Evolutionary conservation across 306 rosid genomes (phyloP).

Genomic region (Spatholobus suberectus): DNA sequence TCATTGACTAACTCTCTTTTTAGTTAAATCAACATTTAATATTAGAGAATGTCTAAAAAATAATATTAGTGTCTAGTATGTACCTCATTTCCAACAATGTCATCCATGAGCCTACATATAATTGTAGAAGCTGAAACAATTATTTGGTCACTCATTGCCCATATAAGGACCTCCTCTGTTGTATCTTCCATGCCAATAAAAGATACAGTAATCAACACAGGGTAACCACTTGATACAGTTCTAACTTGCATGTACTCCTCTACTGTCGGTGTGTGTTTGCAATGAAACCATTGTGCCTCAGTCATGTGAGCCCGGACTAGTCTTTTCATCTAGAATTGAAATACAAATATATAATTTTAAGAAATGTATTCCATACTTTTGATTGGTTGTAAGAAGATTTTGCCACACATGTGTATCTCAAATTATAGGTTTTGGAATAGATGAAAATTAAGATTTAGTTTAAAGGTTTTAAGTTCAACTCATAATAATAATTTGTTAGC

Average conservation of each 20-base stretch:
- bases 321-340: background rate
- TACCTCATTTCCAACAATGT: slow-evolving; percentile 18
- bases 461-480: background rate
- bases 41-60: too few relatives aligned
- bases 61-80: background rate
- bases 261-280: background rate
- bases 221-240: background rate
- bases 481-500: background rate
- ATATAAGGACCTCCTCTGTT: background rate
- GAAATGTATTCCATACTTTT: background rate
- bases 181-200: slow-evolving; percentile 19
- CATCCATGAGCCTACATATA: background rate
- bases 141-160: slow-evolving; percentile 8
- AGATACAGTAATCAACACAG: background rate
- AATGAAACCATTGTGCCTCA: slow-evolving; percentile 17
- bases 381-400: background rate
- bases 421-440: background rate
- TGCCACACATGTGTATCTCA: background rate
- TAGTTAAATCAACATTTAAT: background rate
- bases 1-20: background rate
- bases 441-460: background rate
- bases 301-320: background rate
- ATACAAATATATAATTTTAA: background rate
- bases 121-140: background rate
- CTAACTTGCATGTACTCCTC: slow-evolving; percentile 6